phyloP scores from a whole-genome alignment of 768 basidiomycete genomes.

The Wakefieldia striispora region DNA sequence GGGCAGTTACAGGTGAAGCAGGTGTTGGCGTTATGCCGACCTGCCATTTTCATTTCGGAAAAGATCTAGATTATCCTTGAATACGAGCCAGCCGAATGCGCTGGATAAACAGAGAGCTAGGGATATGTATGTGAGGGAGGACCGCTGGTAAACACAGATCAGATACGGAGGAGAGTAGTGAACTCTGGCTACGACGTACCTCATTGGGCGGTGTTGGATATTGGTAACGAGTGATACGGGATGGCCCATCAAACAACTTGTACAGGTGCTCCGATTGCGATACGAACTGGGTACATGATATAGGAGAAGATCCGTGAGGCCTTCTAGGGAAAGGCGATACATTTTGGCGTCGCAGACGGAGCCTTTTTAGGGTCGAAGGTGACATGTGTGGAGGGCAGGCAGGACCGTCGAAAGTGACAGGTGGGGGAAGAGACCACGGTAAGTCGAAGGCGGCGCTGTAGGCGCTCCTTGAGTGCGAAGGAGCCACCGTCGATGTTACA shows the following conservation, averaged over 20 bases:
- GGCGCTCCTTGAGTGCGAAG: background rate
- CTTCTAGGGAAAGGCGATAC: background rate
- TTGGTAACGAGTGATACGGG: slow-evolving; percentile 27
- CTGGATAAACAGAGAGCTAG: slow-evolving; percentile 19
- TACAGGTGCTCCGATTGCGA: slow-evolving; percentile 33
- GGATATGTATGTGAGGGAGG: slow-evolving; percentile 7
- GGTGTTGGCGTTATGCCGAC: background rate
- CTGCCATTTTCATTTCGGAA: background rate
- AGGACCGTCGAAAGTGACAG: slow-evolving; percentile 50
- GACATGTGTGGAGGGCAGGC: slow-evolving; percentile 34
- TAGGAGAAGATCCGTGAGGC: slow-evolving; percentile 2
- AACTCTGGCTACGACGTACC: slow-evolving; percentile 13
- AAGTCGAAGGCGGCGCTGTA: slow-evolving; percentile 11
- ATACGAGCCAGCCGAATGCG: slow-evolving; percentile 22
- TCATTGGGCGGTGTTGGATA: slow-evolving; percentile 7
- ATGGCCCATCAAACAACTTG: slow-evolving; percentile 48
- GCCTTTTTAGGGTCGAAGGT: slow-evolving; percentile 7
- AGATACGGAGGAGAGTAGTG: background rate
- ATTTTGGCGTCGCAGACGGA: slow-evolving; percentile 11
- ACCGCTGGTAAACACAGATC: slow-evolving; percentile 1
- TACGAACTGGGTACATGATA: slow-evolving; percentile 9
- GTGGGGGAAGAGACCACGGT: slow-evolving; percentile 40
- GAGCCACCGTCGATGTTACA: slow-evolving; percentile 8
- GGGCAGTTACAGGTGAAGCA: background rate
- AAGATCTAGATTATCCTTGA: slow-evolving; percentile 8